Evolutionary conservation across 441 rosid genomes (phyloP).

Genomic region (Pelargonium hybrid): DNA sequence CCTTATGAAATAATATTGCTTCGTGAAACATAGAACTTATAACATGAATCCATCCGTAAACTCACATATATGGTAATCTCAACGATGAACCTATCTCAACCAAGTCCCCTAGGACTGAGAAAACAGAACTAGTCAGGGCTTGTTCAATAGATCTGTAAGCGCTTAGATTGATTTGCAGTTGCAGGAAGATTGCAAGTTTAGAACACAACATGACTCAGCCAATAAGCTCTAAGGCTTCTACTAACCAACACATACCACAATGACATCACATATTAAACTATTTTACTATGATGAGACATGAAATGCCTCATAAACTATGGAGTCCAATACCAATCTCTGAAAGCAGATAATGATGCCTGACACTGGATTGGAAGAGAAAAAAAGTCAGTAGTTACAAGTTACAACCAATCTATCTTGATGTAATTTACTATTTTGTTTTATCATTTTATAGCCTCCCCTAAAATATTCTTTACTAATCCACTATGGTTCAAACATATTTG

Average conservation of each 20-base stretch:
- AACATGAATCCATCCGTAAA: background rate
- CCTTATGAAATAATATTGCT: background rate
- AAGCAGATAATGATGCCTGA: background rate
- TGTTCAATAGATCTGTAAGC: background rate
- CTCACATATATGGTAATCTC: background rate
- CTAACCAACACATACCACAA: background rate
- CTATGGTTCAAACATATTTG: background rate
- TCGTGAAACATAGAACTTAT: background rate
- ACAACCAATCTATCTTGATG: background rate
- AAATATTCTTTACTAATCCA: background rate
- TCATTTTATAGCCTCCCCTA: background rate
- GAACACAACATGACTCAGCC: background rate
- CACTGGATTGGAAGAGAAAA: background rate
- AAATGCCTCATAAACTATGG: background rate
- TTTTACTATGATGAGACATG: background rate
- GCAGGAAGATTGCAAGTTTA: background rate
- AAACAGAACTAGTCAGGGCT: background rate
- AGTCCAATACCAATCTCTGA: background rate
- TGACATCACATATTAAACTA: background rate
- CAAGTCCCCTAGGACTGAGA: background rate
- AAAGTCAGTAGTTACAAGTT: background rate
- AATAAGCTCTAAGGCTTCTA: background rate
- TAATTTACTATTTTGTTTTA: background rate
- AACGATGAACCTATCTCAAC: background rate
- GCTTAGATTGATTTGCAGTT: background rate